Percentiles rank a stretch among this genome's conserved stretches.
Evolutionary conservation across 257 asterid species (phyloP).

Genomic region (Cordia subcordata): DNA sequence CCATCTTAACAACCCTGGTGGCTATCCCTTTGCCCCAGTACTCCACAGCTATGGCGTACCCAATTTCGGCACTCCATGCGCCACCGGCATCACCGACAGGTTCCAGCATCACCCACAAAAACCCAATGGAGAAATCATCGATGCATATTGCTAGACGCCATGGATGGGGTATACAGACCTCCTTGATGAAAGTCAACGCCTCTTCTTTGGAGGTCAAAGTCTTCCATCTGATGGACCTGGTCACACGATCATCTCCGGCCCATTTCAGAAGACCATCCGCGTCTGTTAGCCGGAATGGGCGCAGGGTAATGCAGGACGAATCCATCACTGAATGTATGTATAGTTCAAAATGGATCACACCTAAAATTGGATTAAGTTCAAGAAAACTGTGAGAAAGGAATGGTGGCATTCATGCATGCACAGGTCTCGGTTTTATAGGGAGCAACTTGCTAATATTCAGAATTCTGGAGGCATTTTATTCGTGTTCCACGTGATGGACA

Average conservation of each 20-base stretch:
- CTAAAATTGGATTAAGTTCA: too few species aligned
- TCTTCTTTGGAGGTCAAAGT: conserved; percentile 37
- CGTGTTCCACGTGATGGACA: too few species aligned
- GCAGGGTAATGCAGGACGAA: conserved; percentile 30
- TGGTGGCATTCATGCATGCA: too few species aligned
- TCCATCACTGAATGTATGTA: too few species aligned
- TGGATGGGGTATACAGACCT: conserved; percentile 37
- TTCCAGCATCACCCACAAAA: too few species aligned
- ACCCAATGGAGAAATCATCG: conserved; percentile 32
- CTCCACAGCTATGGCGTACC: conserved; percentile 32
- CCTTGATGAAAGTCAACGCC: conserved; percentile 36
- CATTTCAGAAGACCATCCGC: conserved; percentile 38
- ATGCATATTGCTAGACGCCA: conserved; percentile 52
- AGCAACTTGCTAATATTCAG: too few species aligned
- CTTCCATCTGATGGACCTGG: conserved; percentile 20
- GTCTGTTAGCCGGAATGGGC: conserved; percentile 31
- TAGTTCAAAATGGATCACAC: too few species aligned
- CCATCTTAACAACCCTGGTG: conserved; percentile 32
- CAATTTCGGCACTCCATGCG: conserved; percentile 36
- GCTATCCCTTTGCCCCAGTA: conserved; percentile 49
- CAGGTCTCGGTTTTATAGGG: too few species aligned
- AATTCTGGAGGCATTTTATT: too few species aligned
- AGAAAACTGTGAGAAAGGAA: too few species aligned
- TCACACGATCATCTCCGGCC: conserved; percentile 55
- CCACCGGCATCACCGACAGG: conserved; percentile 26